A percentile compares a stretch with the other conserved stretches of the same genome.
These are phyloP conservation scores for Blastobotrys petasosporus DNA, from an alignment of 1,139 yeast species.

Conservation along the genomic window DNA sequence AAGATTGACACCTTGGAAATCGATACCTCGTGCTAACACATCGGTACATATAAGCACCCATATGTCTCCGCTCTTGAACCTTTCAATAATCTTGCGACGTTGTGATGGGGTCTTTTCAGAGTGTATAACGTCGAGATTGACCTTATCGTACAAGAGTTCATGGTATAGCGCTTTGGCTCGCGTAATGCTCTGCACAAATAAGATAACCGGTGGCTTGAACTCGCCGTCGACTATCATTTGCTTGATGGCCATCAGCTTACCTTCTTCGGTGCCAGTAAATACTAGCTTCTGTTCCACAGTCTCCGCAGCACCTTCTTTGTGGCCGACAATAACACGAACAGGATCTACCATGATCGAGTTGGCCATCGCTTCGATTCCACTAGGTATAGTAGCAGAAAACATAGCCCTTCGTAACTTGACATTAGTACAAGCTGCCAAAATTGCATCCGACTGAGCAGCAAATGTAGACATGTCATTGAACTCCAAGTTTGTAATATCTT, in stretches of 20 bases:
- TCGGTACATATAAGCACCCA: slow-evolving; percentile 98
- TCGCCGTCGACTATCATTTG: slow-evolving; percentile 71
- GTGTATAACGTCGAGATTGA: slow-evolving; percentile 93
- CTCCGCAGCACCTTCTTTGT: slow-evolving; percentile 84
- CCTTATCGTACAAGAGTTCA: slow-evolving; percentile 81
- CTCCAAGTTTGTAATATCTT: neutral
- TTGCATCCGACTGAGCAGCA: slow-evolving; percentile 84
- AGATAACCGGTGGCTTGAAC: slow-evolving; percentile 86
- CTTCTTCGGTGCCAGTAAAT: slow-evolving; percentile 91
- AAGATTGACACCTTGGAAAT: slow-evolving; percentile 89
- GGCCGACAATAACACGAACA: slow-evolving; percentile 82
- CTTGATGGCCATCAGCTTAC: slow-evolving; percentile 84
- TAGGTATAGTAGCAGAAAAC: slow-evolving; percentile 94
- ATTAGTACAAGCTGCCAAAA: slow-evolving; percentile 61
- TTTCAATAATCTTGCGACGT: slow-evolving; percentile 76
- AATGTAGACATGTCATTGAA: slow-evolving; percentile 35
- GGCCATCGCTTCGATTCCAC: slow-evolving; percentile 87
- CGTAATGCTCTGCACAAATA: slow-evolving; percentile 84
- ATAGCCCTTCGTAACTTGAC: slow-evolving; percentile 55
- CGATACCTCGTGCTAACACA: slow-evolving; percentile 93
- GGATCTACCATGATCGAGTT: slow-evolving; percentile 79
- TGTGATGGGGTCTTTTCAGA: slow-evolving; percentile 90
- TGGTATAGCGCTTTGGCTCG: slow-evolving; percentile 95
- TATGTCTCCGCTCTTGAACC: slow-evolving; percentile 81
- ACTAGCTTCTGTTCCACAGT: slow-evolving; percentile 79